phyloP scores from a whole-genome alignment of 2,329 filamentous ascomycete species.

The Cercospora canescens region DNA sequence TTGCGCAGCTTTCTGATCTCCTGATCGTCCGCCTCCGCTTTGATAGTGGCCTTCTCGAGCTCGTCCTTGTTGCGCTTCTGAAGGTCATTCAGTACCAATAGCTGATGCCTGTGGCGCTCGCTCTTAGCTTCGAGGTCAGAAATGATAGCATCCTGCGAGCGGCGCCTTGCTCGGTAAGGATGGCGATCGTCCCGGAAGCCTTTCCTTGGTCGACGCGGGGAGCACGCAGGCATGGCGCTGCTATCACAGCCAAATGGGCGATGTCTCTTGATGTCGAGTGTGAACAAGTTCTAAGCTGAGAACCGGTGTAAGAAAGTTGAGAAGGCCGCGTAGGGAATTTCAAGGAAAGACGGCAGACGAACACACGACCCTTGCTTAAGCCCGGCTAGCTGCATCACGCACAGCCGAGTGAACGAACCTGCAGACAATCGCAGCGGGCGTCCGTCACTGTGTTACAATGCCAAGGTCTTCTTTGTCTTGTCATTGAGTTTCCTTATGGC shows the following conservation, averaged over 20 bases:
- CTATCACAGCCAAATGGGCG: not conserved
- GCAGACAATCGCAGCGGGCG: not conserved
- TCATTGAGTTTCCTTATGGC: not conserved
- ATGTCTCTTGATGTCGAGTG: not conserved
- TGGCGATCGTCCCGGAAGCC: not conserved
- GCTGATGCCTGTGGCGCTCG: not conserved
- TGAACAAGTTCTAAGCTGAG: not conserved
- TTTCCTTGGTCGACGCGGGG: not conserved
- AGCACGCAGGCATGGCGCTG: not conserved
- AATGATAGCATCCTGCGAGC: no score
- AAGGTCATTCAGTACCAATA: not conserved
- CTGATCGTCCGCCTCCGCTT: conserved; percentile 1
- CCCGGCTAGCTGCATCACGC: conserved; percentile 4
- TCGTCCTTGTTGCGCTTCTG: not conserved
- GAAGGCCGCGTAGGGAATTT: not conserved
- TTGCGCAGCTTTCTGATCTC: conserved; percentile 13
- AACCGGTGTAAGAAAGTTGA: not conserved
- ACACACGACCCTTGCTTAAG: not conserved
- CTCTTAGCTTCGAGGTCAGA: not conserved
- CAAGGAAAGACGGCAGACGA: not conserved
- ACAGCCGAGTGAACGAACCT: not conserved
- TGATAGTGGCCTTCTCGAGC: not conserved
- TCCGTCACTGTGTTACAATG: not conserved
- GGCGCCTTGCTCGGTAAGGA: not conserved
- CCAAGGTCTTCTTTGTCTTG: not conserved